Evolutionary conservation across 1,284 basidiomycete species (phyloP), one percentile per base, ranked within the genome.

Genomic region (Uromyces viciae-fabae): DNA sequence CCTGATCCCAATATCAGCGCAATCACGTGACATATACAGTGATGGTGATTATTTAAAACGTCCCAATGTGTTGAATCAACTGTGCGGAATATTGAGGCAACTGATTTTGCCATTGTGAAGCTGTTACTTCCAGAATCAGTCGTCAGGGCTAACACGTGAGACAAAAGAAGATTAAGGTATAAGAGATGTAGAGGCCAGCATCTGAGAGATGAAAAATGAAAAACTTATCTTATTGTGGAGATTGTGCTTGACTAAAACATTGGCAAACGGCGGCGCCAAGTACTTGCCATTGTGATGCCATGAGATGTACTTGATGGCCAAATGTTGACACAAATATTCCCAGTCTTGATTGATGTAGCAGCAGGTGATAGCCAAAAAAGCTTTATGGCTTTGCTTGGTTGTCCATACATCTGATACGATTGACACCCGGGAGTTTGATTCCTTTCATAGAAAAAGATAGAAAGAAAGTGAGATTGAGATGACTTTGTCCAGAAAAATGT

Each of bases 111-210:
- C 60, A 64, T 64, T 3, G 60, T 40, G 17, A 60, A 49, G 28
- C 54, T 73, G n/a, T 73, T 73, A 22, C 71, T 54, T 4, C 71
- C 71, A 4, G 71, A 73, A 33, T 60, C 60, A 17, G 60, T 38
- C 3, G 33, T 64, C 60, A 19, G 60, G 9, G 60, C 31, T 5
- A 64, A 9, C 8, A 64, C 33, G 33, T 64, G 42, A 38, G 2
- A 11, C 9, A 4, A 4, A 60, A 5, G 9, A 15, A 28, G 22
- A 52, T n/a, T n/a, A n/a, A n/a, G n/a, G n/a, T n/a, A n/a, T n/a
- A n/a, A n/a, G n/a, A n/a, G n/a, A n/a, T n/a, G n/a, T n/a, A n/a
- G n/a, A n/a, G 9, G 14, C 3, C 11, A 19, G 28, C 36, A 60
- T 9, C 3, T 60, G 36, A 19, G 42, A 31, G 25, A 36, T 3